Evolutionary conservation across 1,284 basidiomycete genomes (phyloP), one percentile per base, ranked within the genome.

Genomic region (Cutaneotrichosporon cyanovorans): DNA sequence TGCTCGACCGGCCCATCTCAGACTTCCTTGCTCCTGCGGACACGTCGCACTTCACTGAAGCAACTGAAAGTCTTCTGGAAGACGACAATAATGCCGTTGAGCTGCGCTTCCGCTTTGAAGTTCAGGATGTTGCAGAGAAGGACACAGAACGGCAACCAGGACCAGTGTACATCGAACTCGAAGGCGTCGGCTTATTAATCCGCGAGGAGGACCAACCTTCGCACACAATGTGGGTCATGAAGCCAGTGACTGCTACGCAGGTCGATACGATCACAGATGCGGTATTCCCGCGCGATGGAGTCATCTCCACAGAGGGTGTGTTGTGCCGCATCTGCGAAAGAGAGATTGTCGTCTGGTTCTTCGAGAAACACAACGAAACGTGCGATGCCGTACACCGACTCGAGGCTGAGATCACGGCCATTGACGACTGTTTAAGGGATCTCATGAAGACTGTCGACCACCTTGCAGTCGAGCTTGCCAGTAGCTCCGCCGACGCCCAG

Each of bases 301-400:
- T 84, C 21, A 83, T 95, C 65, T 85, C 82, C 60, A 81, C 80
- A 20, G 83, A 90, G 57, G 83, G 82, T n/a, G 85, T 98, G 33
- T 77, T 99, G 16, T 98, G 95, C 74, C 87, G 95, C 39, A 99
- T 99, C 57, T 99, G 95, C 76, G 95, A 99, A 73, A 83, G 87
- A 61, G 84, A 87, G 61, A 85, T 98, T 45, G 92, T 95, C 2
- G 86, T 93, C 49, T 98, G 95, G 92, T 99, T 93, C 75, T 99
- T 99, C 66, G 95, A 97, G 73, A 97, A 97, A 75, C 95, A 99
- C 76, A 97, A 92, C 76, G 95, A 98, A 74, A 98, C 93, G 10
- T 99, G 95, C 68, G 89, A 84, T 60, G 95, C 97, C 72, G 85
- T 90, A 1, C 95, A 99, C 71, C 83, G 90, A 37, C 77, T 98